Evolutionary conservation across 768 basidiomycete genomes (phyloP).

Genomic region (Sarcodon sp.): DNA sequence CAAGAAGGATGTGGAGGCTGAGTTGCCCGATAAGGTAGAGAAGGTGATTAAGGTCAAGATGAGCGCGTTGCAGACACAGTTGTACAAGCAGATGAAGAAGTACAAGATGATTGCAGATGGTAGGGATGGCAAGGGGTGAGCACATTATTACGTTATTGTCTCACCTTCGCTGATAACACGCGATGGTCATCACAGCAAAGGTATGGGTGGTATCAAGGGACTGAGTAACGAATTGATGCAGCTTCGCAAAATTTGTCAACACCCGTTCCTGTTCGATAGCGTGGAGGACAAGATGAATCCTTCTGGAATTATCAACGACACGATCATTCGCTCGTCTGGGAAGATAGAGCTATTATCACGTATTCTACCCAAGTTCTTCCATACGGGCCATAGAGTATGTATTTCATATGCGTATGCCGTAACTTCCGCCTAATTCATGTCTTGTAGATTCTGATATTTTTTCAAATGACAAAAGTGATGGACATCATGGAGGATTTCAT

Average conservation of each 20-base stretch:
- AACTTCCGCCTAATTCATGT: not conserved
- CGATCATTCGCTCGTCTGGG: slow-evolving; percentile 76
- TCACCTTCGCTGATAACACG: not conserved
- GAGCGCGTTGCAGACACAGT: slow-evolving; percentile 82
- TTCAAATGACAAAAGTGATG: slow-evolving; percentile 99
- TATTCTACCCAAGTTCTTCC: slow-evolving; percentile 90
- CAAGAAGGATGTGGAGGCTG: slow-evolving; percentile 95
- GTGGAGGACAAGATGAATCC: slow-evolving; percentile 94
- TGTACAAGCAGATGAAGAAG: slow-evolving; percentile 98
- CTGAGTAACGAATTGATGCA: slow-evolving; percentile 96
- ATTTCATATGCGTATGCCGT: slow-evolving; percentile 3
- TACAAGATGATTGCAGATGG: slow-evolving; percentile 93
- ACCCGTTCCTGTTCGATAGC: slow-evolving; percentile 91
- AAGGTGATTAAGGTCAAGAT: slow-evolving; percentile 95
- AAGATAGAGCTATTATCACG: slow-evolving; percentile 90
- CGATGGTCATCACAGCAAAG: slow-evolving; percentile 31
- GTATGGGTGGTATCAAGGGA: slow-evolving; percentile 65
- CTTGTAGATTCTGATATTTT: slow-evolving; percentile 87
- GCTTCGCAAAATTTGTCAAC: slow-evolving; percentile 95
- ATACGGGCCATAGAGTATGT: slow-evolving; percentile 77
- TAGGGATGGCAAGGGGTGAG: slow-evolving; percentile 41
- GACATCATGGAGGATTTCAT: slow-evolving; percentile 96
- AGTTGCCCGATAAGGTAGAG: slow-evolving; percentile 94
- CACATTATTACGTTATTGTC: slow-evolving; percentile 19
- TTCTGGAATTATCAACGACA: slow-evolving; percentile 68